Conservation (phyloP, 108 stramenopile genomes). For the Cyclotella distinguenda region DNA sequence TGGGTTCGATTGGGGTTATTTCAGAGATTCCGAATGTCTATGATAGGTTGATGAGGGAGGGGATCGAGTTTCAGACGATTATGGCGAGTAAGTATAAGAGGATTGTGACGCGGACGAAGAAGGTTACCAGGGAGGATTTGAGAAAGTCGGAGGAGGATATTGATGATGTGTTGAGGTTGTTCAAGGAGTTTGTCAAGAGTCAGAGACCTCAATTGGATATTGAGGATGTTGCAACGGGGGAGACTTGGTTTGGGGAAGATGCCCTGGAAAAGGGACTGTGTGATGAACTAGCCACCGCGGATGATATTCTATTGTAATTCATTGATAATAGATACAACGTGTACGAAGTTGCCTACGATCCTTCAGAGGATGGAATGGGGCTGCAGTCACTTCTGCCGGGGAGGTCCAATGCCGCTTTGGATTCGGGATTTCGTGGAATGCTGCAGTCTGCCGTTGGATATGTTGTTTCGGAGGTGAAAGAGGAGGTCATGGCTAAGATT, state of each 20-base stretch:
- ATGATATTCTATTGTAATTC: slow-evolving; percentile 77
- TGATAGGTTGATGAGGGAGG: slow-evolving; percentile 84
- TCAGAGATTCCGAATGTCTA: slow-evolving; percentile 90
- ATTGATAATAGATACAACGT: slow-evolving; percentile 78
- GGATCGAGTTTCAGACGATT: slow-evolving; percentile 91
- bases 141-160: slow-evolving; percentile 83
- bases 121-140: slow-evolving; percentile 84
- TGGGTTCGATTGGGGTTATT: slow-evolving; percentile 92
- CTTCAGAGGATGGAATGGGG: slow-evolving; percentile 19
- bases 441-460: slow-evolving; percentile 43
- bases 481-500: slow-evolving; percentile 49
- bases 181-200: slow-evolving; percentile 76
- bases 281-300: slow-evolving; percentile 86
- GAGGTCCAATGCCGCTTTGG: background rate
- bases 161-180: slow-evolving; percentile 75
- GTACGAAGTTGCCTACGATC: slow-evolving; percentile 56
- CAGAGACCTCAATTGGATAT: slow-evolving; percentile 88
- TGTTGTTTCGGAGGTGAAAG: slow-evolving; percentile 47
- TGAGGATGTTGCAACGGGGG: slow-evolving; percentile 89
- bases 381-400: slow-evolving; percentile 26
- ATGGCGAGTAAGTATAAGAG: slow-evolving; percentile 94
- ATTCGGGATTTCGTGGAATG: slow-evolving; percentile 40
- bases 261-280: slow-evolving; percentile 82
- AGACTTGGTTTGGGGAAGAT: slow-evolving; percentile 91
- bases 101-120: slow-evolving; percentile 90